These are phyloP conservation scores for Termitomyces sp. DNA, from an alignment of 768 basidiomycete species.

Conservation along the genomic window DNA sequence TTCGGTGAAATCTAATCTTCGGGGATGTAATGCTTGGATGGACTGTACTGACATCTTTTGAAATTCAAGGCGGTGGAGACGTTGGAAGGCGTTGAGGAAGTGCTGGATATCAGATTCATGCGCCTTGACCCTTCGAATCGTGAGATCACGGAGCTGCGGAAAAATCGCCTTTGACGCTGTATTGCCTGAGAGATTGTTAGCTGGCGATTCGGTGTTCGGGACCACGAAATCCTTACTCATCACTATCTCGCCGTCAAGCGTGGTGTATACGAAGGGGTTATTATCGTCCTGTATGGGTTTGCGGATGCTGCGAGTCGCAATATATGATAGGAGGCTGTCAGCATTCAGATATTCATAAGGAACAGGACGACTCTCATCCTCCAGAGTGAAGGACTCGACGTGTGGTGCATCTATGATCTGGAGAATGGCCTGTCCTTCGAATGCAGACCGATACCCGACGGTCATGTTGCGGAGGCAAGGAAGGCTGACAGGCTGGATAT, in stretches of 20 bases:
- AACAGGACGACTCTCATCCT: constrained; percentile 39
- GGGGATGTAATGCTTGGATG: constrained; percentile 25
- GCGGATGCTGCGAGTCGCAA: constrained; percentile 25
- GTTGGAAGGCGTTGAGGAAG: constrained; percentile 23
- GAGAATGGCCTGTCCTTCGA: constrained; percentile 33
- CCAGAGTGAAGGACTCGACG: constrained; percentile 31
- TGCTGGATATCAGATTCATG: constrained; percentile 23
- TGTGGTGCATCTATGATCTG: constrained; percentile 34
- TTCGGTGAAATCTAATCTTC: not conserved
- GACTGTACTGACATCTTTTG: constrained; percentile 28
- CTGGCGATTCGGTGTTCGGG: not conserved
- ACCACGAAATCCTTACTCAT: not conserved
- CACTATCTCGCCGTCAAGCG: not conserved
- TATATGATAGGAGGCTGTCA: constrained; percentile 29
- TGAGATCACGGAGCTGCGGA: constrained; percentile 26
- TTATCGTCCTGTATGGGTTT: constrained; percentile 8
- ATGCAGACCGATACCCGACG: constrained; percentile 37
- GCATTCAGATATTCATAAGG: constrained; percentile 35
- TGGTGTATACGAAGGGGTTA: constrained; percentile 7
- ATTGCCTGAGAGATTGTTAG: not conserved
- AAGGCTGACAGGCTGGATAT: constrained; percentile 27
- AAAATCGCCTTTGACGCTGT: constrained; percentile 14
- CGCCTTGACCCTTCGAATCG: constrained; percentile 31
- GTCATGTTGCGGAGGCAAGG: constrained; percentile 30
- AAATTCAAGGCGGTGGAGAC: constrained; percentile 27